Evolutionary conservation across 2,329 filamentous ascomycete genomes (phyloP).

Genomic region (Pseudohalonectria lignicola): DNA sequence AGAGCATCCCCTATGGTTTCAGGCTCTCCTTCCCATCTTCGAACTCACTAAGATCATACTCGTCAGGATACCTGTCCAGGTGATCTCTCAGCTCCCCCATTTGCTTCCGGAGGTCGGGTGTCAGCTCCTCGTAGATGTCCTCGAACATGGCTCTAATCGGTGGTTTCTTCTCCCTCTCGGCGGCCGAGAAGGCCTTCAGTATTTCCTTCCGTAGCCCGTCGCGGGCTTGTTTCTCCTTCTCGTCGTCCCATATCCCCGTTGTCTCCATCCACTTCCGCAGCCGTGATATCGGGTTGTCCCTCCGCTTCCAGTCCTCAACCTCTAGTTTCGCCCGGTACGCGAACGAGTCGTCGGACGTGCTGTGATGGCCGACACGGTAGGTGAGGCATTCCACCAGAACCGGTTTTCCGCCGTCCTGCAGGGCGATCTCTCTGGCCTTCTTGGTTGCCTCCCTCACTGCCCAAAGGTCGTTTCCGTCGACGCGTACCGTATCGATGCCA

Average conservation of each 20-base stretch:
- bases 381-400: slow-evolving; percentile 93
- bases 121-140: slow-evolving; percentile 82
- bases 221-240: slow-evolving; percentile 51
- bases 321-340: slow-evolving; percentile 89
- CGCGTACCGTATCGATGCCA: slow-evolving; percentile 73
- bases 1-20: slow-evolving; percentile 11
- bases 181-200: slow-evolving; percentile 72
- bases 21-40: slow-evolving; percentile 19
- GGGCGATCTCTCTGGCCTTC: slow-evolving; percentile 65
- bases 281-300: slow-evolving; percentile 24
- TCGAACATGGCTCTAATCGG: slow-evolving; percentile 64
- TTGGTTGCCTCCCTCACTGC: slow-evolving; percentile 60
- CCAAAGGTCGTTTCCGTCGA: slow-evolving; percentile 75
- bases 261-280: slow-evolving; percentile 65
- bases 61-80: slow-evolving; percentile 75
- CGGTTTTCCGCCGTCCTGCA: slow-evolving; percentile 69
- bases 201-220: slow-evolving; percentile 42
- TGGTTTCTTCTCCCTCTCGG: slow-evolving; percentile 72
- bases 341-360: slow-evolving; percentile 92
- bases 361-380: slow-evolving; percentile 93
- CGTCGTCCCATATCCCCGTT: slow-evolving; percentile 73
- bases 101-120: slow-evolving; percentile 49
- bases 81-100: slow-evolving; percentile 65
- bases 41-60: slow-evolving; percentile 58
- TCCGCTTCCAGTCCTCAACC: slow-evolving; percentile 72